Conservation (phyloP, 371 early-diverging fungal species). For the Circinella minor region DNA sequence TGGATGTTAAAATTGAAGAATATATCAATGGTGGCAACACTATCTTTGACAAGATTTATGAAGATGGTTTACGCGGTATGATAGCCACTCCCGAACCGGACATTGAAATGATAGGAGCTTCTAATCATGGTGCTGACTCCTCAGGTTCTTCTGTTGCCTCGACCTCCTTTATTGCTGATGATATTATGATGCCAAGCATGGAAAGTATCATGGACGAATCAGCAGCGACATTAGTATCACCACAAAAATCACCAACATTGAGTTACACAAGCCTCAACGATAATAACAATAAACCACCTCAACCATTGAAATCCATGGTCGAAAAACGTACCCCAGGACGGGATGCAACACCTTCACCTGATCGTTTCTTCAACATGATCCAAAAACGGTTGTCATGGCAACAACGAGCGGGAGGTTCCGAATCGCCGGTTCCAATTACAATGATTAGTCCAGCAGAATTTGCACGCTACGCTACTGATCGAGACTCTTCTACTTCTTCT, state of each 20-base stretch:
- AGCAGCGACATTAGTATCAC: background rate
- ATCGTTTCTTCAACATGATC: slow-evolving; percentile 46
- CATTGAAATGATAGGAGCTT: background rate
- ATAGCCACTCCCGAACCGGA: slow-evolving; percentile 43
- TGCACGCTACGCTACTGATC: slow-evolving; percentile 44
- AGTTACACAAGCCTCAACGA: background rate
- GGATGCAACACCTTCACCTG: slow-evolving; percentile 36
- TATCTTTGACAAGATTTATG: slow-evolving; percentile 67
- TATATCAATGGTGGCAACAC: slow-evolving; percentile 54
- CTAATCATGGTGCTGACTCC: background rate
- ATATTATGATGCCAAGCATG: slow-evolving; percentile 11
- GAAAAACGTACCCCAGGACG: slow-evolving; percentile 12
- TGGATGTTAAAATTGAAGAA: slow-evolving; percentile 52
- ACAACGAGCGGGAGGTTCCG: slow-evolving; percentile 38
- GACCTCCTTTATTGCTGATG: slow-evolving; percentile 9
- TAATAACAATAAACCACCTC: slow-evolving; percentile 10
- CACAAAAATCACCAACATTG: slow-evolving; percentile 12
- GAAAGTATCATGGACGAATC: slow-evolving; percentile 11
- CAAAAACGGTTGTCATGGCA: slow-evolving; percentile 47
- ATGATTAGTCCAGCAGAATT: slow-evolving; percentile 52
- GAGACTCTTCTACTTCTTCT: slow-evolving; percentile 56
- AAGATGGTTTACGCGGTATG: slow-evolving; percentile 58
- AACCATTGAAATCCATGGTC: slow-evolving; percentile 12
- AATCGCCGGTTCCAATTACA: slow-evolving; percentile 47
- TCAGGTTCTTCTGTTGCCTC: slow-evolving; percentile 26